phyloP scores from a whole-genome alignment of 257 asterid species.

The Nicotiana paniculata region DNA sequence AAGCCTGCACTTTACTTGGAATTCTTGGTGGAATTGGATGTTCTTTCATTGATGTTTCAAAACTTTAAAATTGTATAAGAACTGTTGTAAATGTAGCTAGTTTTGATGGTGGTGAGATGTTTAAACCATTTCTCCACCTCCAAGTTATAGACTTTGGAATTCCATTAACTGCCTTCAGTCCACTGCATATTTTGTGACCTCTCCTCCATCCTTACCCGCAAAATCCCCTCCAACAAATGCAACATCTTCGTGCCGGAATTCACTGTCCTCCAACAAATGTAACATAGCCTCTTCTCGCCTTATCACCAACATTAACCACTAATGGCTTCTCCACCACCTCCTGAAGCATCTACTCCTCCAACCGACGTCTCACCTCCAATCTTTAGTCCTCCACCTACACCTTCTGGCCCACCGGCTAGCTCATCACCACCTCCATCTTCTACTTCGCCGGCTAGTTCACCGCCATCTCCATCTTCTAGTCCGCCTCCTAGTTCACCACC shows the following conservation, averaged over 20 bases:
- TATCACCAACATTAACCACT: slow-evolving; percentile 12
- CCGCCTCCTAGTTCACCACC: slow-evolving; percentile 12
- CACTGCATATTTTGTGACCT: slow-evolving; percentile 4
- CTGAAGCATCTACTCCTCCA: slow-evolving; percentile 8
- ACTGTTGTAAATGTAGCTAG: neutral
- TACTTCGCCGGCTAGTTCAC: slow-evolving; percentile 7
- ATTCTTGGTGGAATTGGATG: slow-evolving; percentile 13
- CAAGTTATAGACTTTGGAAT: slow-evolving; percentile 13
- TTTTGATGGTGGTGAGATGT: slow-evolving; percentile 30
- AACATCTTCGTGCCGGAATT: neutral
- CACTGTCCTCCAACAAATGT: neutral
- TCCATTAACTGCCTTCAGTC: slow-evolving; percentile 11
- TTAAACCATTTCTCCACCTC: slow-evolving; percentile 18
- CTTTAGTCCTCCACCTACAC: slow-evolving; percentile 11
- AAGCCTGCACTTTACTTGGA: neutral
- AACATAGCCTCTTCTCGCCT: slow-evolving; percentile 16
- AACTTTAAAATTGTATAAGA: neutral
- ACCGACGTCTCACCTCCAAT: slow-evolving; percentile 8
- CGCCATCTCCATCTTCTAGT: slow-evolving; percentile 11
- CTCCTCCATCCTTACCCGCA: neutral
- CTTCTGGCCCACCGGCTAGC: slow-evolving; percentile 4
- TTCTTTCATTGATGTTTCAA: slow-evolving; percentile 1
- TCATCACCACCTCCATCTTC: slow-evolving; percentile 14
- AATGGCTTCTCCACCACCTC: slow-evolving; percentile 13
- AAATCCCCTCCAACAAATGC: neutral